Conservation (phyloP, 805 yeast genomes). For the Starmerella riodocensis region DNA sequence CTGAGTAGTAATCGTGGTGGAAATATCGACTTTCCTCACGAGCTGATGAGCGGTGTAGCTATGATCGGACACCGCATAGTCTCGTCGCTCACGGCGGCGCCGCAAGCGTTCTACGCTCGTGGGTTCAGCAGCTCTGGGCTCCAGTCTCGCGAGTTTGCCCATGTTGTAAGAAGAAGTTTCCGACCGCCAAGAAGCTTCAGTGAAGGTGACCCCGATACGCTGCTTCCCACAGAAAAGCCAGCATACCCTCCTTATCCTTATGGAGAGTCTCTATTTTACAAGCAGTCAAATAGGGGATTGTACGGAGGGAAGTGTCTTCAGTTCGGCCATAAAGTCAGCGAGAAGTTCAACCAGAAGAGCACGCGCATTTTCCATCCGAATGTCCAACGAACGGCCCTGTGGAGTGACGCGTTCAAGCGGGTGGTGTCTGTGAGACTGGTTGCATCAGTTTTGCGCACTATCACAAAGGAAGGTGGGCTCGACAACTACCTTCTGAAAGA, state of each 20-base stretch:
- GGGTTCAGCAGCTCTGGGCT: background rate
- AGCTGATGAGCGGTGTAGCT: too few species aligned
- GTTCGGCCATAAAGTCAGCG: constrained; percentile 67
- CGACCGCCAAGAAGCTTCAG: constrained; percentile 25
- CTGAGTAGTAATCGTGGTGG: too few species aligned
- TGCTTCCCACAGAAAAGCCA: constrained; percentile 31
- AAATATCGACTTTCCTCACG: too few species aligned
- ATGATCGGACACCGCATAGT: background rate
- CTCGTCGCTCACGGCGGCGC: background rate
- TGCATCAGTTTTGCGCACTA: constrained; percentile 70
- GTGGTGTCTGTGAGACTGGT: constrained; percentile 49
- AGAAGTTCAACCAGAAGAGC: constrained; percentile 51
- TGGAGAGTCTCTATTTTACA: constrained; percentile 64
- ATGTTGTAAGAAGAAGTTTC: constrained; percentile 23
- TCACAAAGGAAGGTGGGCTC: constrained; percentile 87
- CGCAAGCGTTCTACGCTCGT: background rate
- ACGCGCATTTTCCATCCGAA: constrained; percentile 73
- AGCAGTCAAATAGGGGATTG: constrained; percentile 75
- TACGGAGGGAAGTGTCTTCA: constrained; percentile 79
- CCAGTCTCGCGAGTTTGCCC: constrained; percentile 19
- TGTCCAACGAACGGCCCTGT: constrained; percentile 56
- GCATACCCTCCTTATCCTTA: constrained; percentile 58
- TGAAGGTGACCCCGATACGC: constrained; percentile 37
- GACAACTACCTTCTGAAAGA: constrained; percentile 81
- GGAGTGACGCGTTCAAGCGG: constrained; percentile 67